These are phyloP conservation scores for Nymphaea colorata DNA, from an alignment of 164 flowering plant species.

Conservation along the genomic window DNA sequence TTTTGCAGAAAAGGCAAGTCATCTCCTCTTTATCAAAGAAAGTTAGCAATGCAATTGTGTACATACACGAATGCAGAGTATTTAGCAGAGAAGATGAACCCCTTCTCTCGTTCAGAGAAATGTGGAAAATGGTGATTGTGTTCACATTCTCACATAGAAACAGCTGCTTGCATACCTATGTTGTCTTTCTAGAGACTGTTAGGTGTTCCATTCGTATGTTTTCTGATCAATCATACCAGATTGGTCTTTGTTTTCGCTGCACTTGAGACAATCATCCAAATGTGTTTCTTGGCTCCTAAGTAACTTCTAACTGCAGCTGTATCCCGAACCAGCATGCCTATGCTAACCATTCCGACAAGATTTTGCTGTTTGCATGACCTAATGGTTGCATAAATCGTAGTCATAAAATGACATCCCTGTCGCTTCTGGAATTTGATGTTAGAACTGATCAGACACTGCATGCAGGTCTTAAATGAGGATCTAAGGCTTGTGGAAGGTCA, in stretches of 20 bases:
- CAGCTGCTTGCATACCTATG: background rate
- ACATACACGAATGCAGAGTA: constrained; percentile 7
- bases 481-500: constrained; percentile 86
- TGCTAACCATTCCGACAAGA: too few species aligned
- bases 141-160: background rate
- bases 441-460: background rate
- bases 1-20: constrained; percentile 85
- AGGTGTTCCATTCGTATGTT: background rate
- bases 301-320: too few species aligned
- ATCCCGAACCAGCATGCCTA: too few species aligned
- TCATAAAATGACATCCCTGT: too few species aligned
- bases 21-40: too few species aligned
- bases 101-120: background rate
- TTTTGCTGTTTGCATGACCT: too few species aligned
- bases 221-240: background rate
- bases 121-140: background rate
- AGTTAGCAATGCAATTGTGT: too few species aligned
- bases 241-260: too few species aligned
- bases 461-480: constrained; percentile 90
- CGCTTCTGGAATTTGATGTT: background rate
- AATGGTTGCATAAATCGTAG: too few species aligned
- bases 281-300: too few species aligned
- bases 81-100: constrained; percentile 39
- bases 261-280: too few species aligned
- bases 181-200: background rate